Evolutionary conservation across 805 yeast genomes (phyloP).

Genomic region (Candida sanyiensis): DNA sequence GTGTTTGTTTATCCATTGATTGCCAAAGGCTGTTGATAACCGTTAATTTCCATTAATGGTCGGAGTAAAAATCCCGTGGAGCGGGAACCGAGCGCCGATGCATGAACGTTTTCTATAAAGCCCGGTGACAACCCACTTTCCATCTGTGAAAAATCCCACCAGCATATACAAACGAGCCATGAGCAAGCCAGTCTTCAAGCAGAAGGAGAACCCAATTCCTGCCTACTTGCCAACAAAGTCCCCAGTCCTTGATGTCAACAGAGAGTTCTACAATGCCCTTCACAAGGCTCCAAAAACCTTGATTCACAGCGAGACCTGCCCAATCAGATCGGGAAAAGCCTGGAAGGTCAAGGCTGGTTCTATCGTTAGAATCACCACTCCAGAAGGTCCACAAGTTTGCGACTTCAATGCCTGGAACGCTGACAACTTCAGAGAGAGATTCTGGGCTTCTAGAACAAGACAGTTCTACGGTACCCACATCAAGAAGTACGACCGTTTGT

Average conservation of each 20-base stretch:
- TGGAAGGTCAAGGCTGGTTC: slow-evolving; percentile 58
- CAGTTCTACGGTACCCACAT: slow-evolving; percentile 62
- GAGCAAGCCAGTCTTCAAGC: slow-evolving; percentile 21
- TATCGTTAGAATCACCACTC: slow-evolving; percentile 53
- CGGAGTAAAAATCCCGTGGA: background rate
- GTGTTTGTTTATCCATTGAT: background rate
- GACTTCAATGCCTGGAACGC: slow-evolving; percentile 62
- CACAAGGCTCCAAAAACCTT: slow-evolving; percentile 37
- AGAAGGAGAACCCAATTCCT: slow-evolving; percentile 37
- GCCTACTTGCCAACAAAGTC: slow-evolving; percentile 55
- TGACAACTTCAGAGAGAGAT: slow-evolving; percentile 55
- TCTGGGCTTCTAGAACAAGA: slow-evolving; percentile 68
- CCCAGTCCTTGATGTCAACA: slow-evolving; percentile 47
- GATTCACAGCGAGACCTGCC: slow-evolving; percentile 38
- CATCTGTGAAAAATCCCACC: background rate
- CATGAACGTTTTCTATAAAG: background rate
- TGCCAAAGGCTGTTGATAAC: slow-evolving; percentile 1
- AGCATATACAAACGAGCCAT: background rate
- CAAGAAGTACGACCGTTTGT: slow-evolving; percentile 52
- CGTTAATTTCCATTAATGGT: background rate
- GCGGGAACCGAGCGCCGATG: slow-evolving; percentile 1
- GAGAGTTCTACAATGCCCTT: slow-evolving; percentile 39
- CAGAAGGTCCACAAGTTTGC: slow-evolving; percentile 69
- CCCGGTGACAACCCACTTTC: too few species aligned
- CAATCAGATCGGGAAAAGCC: slow-evolving; percentile 55